A percentile compares a stretch with the other conserved stretches of the same genome.
Evolutionary conservation across 441 rosid genomes (phyloP).

Genomic region (Arabidopsis hybrid): DNA sequence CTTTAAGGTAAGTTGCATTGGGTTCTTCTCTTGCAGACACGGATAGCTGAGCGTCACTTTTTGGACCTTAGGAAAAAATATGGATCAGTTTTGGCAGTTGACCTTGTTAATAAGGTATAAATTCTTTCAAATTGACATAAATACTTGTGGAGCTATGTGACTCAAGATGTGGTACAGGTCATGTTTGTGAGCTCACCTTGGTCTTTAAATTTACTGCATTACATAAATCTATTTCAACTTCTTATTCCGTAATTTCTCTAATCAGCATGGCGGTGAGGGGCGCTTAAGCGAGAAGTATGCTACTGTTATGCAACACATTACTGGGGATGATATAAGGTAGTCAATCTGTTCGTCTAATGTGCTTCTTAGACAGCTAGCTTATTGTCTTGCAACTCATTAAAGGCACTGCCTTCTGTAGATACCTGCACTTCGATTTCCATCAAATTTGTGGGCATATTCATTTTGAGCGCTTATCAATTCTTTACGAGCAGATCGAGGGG

Average conservation of each 20-base stretch:
- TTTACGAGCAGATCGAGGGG: constrained; percentile 88
- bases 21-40: constrained; percentile 58
- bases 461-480: constrained; percentile 95
- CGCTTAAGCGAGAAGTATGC: constrained; percentile 81
- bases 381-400: constrained; percentile 35
- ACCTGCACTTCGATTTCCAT: constrained; percentile 97
- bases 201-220: constrained; percentile 9
- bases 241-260: constrained; percentile 43
- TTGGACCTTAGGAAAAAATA: constrained; percentile 94
- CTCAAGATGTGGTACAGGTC: constrained; percentile 17
- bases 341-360: constrained; percentile 41
- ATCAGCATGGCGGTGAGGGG: constrained; percentile 97
- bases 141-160: constrained; percentile 34
- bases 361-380: constrained; percentile 32
- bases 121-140: constrained; percentile 34
- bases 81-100: constrained; percentile 79
- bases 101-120: constrained; percentile 90
- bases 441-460: constrained; percentile 91
- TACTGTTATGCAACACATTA: constrained; percentile 65
- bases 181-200: constrained; percentile 23
- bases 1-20: constrained; percentile 22
- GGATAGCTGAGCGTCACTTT: constrained; percentile 87
- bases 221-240: constrained; percentile 22
- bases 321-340: constrained; percentile 92
- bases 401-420: constrained; percentile 58